Evolutionary conservation across 345 rosid genomes (phyloP), one percentile per base, ranked within the genome.

Genomic region (Pugionium cornutum): DNA sequence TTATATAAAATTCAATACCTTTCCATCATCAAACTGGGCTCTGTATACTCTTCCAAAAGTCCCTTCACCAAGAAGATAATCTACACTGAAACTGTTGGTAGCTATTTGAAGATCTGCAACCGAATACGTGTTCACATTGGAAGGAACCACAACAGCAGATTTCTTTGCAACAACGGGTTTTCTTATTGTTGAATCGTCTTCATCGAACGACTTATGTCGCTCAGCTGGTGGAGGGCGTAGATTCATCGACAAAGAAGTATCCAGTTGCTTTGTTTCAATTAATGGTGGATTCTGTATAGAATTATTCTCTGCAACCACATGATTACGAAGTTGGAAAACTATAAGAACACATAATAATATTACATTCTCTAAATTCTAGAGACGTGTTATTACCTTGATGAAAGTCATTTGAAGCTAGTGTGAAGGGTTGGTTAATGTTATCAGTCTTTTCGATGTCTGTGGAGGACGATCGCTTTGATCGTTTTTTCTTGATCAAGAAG

Each of bases 81-180:
- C 95, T 31, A 81, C 58, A 58, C 70, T 85, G 84, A 94, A 94
- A 83, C 97, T 90, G 53, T 87, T 91, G 9, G 99, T 94, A 60
- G 95, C 88, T 70, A 90, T 80, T 80, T 94, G 99, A 72, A 94
- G 83, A 76, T 94, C 99, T 31, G 99, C 97, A 69, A 94, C 79
- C n/a, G 97, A 81, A 75, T 85, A 94, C 2, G 79, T 61, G 34
- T 73, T 70, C 58, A 94, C 91, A 68, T 88, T 84, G 9, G 77
- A 57, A 64, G 96, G 96, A 62, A 80, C 74, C 9, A 57, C 71
- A 54, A 82, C 81, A 63, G 77, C 78, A 65, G 68, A 58, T 77
- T 87, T 89, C 85, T 86, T 92, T 53, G 76, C 79, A 34, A 73
- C 83, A 68, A 83, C 9, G 0, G 91, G 91, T 77, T 83, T 83